A percentile compares a stretch with the other conserved stretches of the same genome.
These are phyloP conservation scores for Nitzschia sp. DNA, from an alignment of 108 stramenopile species.

Conservation along the genomic window DNA sequence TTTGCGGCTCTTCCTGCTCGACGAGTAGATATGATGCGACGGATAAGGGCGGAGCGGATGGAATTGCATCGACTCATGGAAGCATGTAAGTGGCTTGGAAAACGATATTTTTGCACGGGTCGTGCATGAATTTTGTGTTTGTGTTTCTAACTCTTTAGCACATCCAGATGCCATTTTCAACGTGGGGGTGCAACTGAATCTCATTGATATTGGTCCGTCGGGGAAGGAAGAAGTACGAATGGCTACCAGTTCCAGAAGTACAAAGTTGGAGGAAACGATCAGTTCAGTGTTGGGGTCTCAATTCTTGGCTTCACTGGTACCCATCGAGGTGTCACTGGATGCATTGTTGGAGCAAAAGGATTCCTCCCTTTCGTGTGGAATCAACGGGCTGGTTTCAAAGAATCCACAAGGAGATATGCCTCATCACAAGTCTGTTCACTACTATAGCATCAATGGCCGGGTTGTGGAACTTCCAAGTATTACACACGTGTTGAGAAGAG, in stretches of 20 bases:
- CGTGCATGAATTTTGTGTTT: too few species aligned
- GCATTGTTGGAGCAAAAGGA: background rate
- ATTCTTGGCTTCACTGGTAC: conserved; percentile 50
- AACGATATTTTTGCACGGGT: too few species aligned
- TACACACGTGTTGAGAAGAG: conserved; percentile 55
- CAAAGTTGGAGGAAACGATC: conserved; percentile 55
- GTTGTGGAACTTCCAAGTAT: conserved; percentile 93
- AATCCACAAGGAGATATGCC: conserved; percentile 56
- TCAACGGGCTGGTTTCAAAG: conserved; percentile 79
- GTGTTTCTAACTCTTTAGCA: too few species aligned
- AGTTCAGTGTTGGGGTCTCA: conserved; percentile 62
- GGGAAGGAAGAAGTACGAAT: conserved; percentile 44
- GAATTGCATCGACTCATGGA: conserved; percentile 74
- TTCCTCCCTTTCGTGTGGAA: conserved; percentile 38
- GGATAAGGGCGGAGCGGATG: conserved; percentile 66
- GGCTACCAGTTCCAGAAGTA: conserved; percentile 50
- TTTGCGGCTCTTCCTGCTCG: conserved; percentile 84
- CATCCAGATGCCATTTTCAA: conserved; percentile 69
- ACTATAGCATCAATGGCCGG: conserved; percentile 92
- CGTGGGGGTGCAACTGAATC: conserved; percentile 61
- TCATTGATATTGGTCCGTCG: conserved; percentile 54
- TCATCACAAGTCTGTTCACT: conserved; percentile 52
- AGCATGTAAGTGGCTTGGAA: conserved; percentile 52
- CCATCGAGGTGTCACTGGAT: conserved; percentile 23
- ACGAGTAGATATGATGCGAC: conserved; percentile 63